Percentiles rank a stretch among this genome's conserved stretches.
These are phyloP conservation scores for Fragilaria radians DNA, from an alignment of 108 stramenopile genomes.

Conservation along the genomic window DNA sequence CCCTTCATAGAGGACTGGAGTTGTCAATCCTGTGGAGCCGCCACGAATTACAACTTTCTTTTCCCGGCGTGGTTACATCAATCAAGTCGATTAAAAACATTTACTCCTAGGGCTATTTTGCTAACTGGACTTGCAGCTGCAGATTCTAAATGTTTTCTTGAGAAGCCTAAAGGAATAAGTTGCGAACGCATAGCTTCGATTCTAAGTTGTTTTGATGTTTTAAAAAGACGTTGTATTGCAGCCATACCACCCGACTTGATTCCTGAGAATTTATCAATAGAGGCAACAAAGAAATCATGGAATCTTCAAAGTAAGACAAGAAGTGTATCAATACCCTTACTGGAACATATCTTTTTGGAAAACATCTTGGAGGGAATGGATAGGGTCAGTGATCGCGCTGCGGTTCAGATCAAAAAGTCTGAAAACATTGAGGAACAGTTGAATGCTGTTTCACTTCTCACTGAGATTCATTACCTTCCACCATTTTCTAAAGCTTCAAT, in stretches of 20 bases:
- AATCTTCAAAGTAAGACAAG: not conserved
- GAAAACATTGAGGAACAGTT: not conserved
- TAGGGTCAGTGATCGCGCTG: not conserved
- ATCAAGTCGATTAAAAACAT: not conserved
- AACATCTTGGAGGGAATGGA: not conserved
- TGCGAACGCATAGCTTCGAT: conserved; percentile 3
- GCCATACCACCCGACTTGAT: conserved; percentile 15
- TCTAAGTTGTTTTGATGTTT: conserved; percentile 25
- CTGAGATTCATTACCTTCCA: conserved; percentile 20
- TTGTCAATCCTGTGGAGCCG: conserved; percentile 10
- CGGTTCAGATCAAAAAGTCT: not conserved
- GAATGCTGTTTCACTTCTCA: not conserved
- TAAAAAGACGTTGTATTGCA: conserved; percentile 32
- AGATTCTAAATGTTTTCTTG: not conserved
- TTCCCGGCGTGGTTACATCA: conserved; percentile 14
- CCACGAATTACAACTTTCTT: conserved; percentile 13
- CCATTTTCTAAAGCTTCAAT: conserved; percentile 3
- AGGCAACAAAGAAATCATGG: conserved; percentile 14
- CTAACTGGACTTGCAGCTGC: not conserved
- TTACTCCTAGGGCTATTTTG: not conserved
- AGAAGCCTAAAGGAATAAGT: not conserved
- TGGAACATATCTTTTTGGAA: conserved; percentile 9
- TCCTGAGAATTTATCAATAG: conserved; percentile 9
- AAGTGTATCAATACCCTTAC: conserved; percentile 17
- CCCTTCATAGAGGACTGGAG: not conserved